phyloP scores from a whole-genome alignment of 257 asterid species.

The Nyctanthes arbortristis region DNA sequence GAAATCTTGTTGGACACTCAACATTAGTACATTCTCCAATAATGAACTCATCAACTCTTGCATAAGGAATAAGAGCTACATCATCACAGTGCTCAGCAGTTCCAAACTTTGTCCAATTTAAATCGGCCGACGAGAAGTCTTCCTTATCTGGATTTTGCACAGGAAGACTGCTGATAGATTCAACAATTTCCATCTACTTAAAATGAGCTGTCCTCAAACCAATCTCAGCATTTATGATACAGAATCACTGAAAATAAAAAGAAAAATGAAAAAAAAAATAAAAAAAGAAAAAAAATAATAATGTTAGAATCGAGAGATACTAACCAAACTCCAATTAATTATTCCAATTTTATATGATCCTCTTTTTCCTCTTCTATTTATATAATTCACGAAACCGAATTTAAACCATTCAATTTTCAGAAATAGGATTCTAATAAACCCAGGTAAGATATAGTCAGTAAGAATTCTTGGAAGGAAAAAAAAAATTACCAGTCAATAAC shows the following conservation, averaged over 20 bases:
- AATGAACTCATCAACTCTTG: conserved; percentile 86
- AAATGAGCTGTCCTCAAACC: conserved; percentile 6
- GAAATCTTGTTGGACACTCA: conserved; percentile 93
- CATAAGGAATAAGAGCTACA: conserved; percentile 85
- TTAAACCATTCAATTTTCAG: background rate
- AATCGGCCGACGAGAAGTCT: conserved; percentile 80
- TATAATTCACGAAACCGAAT: background rate
- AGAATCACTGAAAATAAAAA: conserved; percentile 30
- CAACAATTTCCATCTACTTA: conserved; percentile 54
- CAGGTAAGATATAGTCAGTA: background rate
- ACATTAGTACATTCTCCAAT: conserved; percentile 85
- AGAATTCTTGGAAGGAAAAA: background rate
- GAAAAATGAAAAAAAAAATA: background rate
- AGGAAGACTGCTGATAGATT: conserved; percentile 53
- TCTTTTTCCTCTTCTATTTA: background rate
- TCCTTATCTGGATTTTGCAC: conserved; percentile 91
- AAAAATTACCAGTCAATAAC: background rate
- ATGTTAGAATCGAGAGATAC: no score
- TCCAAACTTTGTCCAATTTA: conserved; percentile 72
- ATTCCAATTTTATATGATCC: background rate
- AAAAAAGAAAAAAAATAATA: background rate
- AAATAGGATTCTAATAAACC: background rate
- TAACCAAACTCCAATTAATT: no score
- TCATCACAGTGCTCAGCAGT: conserved; percentile 64
- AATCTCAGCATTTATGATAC: conserved; percentile 16